Percentiles rank a stretch among this genome's conserved stretches.
Evolutionary conservation across 2,329 filamentous ascomycete genomes (phyloP).

Genomic region (Rutstroemia sp.): DNA sequence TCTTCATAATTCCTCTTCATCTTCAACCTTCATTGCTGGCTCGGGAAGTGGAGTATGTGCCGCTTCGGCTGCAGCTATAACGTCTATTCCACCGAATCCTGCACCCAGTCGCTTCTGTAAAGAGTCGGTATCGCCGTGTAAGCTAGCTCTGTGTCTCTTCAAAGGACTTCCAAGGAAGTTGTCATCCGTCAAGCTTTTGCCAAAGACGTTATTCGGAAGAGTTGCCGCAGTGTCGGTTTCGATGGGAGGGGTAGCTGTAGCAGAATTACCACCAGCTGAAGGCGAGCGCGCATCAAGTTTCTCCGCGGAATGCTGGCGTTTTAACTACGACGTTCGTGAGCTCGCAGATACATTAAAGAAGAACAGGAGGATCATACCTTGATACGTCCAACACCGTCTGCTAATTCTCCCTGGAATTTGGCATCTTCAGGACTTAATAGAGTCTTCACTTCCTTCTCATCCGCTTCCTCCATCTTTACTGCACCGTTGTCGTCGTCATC

Average conservation of each 20-base stretch:
- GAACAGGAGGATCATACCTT: conserved; percentile 48
- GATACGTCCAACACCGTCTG: conserved; percentile 75
- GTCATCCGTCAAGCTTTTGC: conserved; percentile 38
- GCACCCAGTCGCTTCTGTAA: conserved; percentile 23
- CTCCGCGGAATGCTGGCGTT: conserved; percentile 71
- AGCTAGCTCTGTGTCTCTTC: conserved; percentile 65
- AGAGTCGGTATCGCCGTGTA: conserved; percentile 39
- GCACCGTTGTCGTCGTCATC: conserved; percentile 65
- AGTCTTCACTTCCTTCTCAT: conserved; percentile 52
- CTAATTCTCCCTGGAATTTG: conserved; percentile 64
- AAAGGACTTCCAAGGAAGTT: conserved; percentile 58
- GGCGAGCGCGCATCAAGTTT: conserved; percentile 46
- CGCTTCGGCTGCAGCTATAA: conserved; percentile 27
- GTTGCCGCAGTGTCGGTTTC: conserved; percentile 26
- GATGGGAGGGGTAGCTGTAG: conserved; percentile 36
- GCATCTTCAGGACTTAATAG: conserved; percentile 64
- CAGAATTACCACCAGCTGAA: conserved; percentile 35
- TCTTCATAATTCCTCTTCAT: conserved; percentile 28
- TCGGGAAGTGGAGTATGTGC: conserved; percentile 21
- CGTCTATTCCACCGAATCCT: conserved; percentile 19
- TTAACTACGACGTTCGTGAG: conserved; percentile 47
- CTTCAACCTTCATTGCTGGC: conserved; percentile 14
- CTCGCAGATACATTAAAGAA: background rate
- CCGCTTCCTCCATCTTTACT: conserved; percentile 58
- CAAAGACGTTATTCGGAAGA: conserved; percentile 33